Evolutionary conservation across 202 grass and related monocot species (phyloP).

Genomic region (Schoenoplectus tabernaemontani): DNA sequence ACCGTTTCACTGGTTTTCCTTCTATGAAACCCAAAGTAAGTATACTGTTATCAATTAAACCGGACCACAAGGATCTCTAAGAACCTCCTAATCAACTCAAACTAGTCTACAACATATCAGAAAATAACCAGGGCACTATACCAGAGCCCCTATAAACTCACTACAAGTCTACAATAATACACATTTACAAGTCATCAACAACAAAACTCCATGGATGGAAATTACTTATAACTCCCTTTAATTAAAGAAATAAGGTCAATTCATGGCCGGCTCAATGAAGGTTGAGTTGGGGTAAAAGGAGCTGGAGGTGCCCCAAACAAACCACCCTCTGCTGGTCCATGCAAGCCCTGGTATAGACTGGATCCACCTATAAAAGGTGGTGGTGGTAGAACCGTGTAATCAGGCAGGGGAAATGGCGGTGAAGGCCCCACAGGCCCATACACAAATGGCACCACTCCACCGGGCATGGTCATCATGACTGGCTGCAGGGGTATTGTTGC

Average conservation of each 20-base stretch:
- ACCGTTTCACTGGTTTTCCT: neutral
- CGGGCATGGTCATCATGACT: constrained; percentile 14
- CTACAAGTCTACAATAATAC: neutral
- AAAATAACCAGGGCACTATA: neutral
- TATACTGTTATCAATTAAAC: neutral
- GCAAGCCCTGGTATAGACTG: constrained; percentile 8
- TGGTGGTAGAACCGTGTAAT: constrained; percentile 1
- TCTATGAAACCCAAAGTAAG: neutral
- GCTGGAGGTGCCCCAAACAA: neutral
- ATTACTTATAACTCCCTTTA: neutral
- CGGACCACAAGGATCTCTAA: neutral
- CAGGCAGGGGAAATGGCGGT: constrained; percentile 3
- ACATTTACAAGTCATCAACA: neutral
- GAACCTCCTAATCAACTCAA: neutral
- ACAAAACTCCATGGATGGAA: neutral
- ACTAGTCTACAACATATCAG: neutral
- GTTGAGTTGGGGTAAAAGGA: neutral
- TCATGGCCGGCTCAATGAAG: neutral
- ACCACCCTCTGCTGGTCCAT: constrained; percentile 15
- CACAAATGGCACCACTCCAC: neutral
- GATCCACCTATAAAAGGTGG: neutral
- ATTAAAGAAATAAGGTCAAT: neutral
- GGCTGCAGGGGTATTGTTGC: constrained; percentile 10
- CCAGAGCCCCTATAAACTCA: neutral
- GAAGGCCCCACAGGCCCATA: constrained; percentile 1